Base-by-base conservation (phyloP, 208 protist species). In the Crithidia sp. region DNA sequence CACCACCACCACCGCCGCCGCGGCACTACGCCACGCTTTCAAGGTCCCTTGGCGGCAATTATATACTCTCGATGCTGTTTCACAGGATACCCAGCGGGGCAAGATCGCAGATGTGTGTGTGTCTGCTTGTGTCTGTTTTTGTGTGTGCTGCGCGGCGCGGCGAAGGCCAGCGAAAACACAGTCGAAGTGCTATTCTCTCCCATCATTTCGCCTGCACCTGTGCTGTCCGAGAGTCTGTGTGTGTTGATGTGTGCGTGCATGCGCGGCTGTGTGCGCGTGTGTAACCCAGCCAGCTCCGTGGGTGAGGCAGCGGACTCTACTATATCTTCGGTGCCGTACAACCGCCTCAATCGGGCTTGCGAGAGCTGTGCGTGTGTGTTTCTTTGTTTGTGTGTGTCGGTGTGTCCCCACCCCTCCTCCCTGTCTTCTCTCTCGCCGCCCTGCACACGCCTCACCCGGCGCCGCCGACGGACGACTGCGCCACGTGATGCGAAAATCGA, bases 51-150 rank as follows among this genome's bases (percentile, higher is more conserved):
- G 67, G 76, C 65, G 74, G 67, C 76, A 58, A 62, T 56, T 83
- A 80, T 79, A 76, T 61, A 58, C 41, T 43, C 45, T 79, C 72
- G 45, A 47, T 82, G 68, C 72, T 58, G 67, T 71, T 86, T 59
- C 70, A 77, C 37, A 75, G 67, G 68, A 83, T 82, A 85, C 75
- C 75, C 76, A 82, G 52, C 78, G 72, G 45, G 76, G 77, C 77
- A 57, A 85, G 77, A 81, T n/a, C 52, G 40, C 45, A 2, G 5
- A 40, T 12, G 16, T 70, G 44, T 19, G n/a, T 39, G 54, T 56
- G 55, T 36, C 19, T 36, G 43, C 50, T n/a, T 41, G 68, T 44
- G 59, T 41, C 57, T 44, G 59, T 65, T 58, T 5, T 56, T 5
- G 36, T 65, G 3, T 17, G 17, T 12, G 43, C 47, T 59, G 12